These are phyloP conservation scores for Pseudocercospora eumusae DNA, from an alignment of 2,329 filamentous ascomycete genomes.

Conservation along the genomic window DNA sequence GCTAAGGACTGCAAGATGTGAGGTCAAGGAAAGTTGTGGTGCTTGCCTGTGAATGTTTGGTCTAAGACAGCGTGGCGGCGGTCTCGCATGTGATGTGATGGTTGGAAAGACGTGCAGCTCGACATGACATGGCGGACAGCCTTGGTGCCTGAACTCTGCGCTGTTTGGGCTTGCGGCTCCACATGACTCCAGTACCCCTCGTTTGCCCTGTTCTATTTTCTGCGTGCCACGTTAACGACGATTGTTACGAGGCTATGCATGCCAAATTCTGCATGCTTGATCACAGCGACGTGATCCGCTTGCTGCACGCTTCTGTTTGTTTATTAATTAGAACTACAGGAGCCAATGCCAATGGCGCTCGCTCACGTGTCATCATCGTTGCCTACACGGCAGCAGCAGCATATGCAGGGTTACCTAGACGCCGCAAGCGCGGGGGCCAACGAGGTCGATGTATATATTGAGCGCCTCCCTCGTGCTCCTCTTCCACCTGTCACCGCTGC, in stretches of 20 bases:
- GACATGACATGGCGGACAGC: neutral
- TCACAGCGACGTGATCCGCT: neutral
- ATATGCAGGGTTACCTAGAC: slow-evolving; percentile 3
- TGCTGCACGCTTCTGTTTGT: neutral
- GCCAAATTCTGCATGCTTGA: neutral
- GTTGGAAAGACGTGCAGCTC: neutral
- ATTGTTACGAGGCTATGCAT: neutral
- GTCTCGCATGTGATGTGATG: neutral
- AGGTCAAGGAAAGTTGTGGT: slow-evolving; percentile 13
- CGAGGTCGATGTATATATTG: slow-evolving; percentile 18
- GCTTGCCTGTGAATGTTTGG: neutral
- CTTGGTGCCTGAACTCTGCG: neutral
- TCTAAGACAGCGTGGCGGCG: neutral
- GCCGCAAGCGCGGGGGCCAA: slow-evolving; percentile 1
- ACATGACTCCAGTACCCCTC: neutral
- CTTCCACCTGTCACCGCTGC: slow-evolving; percentile 38
- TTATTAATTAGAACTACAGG: neutral
- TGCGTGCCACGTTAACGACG: neutral
- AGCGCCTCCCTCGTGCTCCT: slow-evolving; percentile 16
- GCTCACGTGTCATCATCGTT: neutral
- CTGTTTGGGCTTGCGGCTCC: neutral
- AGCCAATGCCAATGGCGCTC: neutral
- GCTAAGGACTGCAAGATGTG: slow-evolving; percentile 1
- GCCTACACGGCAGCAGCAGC: neutral
- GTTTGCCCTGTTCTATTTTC: neutral